Percentiles rank a stretch among this genome's conserved stretches.
Conservation (phyloP, 192 early-diverging fungal species). For the Backusella tarrabulga region DNA sequence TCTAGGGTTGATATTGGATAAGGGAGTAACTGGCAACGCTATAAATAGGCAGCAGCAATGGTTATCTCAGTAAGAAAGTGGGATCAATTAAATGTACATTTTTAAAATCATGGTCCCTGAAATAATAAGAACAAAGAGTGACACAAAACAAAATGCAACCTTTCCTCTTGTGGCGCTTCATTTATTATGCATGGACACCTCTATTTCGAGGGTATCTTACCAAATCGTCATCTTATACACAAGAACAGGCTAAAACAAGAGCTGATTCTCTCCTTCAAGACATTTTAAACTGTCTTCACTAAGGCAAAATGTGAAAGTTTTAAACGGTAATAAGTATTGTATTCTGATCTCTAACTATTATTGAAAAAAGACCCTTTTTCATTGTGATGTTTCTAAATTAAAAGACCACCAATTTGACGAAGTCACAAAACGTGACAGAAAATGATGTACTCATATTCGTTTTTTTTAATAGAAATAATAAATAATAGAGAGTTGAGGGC, state of each 20-base stretch:
- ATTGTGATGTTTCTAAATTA: neutral
- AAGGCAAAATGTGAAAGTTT: neutral
- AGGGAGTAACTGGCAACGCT: neutral
- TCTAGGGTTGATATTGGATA: too few species aligned
- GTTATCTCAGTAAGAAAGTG: too few species aligned
- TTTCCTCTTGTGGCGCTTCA: neutral
- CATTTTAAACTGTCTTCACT: neutral
- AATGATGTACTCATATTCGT: too few species aligned
- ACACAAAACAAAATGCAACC: neutral
- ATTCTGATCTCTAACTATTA: neutral
- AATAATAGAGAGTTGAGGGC: too few species aligned
- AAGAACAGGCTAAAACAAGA: neutral
- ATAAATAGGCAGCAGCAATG: neutral
- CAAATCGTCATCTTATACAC: neutral
- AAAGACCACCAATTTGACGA: too few species aligned
- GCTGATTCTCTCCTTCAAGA: neutral
- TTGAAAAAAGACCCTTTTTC: neutral
- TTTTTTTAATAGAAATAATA: too few species aligned
- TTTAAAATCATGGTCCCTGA: neutral
- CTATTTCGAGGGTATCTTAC: neutral
- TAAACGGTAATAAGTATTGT: neutral
- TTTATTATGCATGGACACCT: neutral
- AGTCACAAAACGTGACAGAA: too few species aligned
- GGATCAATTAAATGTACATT: neutral
- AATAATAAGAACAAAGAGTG: neutral